Conservation (phyloP, 495 filamentous ascomycete species). For the Aspergillus diversus region DNA sequence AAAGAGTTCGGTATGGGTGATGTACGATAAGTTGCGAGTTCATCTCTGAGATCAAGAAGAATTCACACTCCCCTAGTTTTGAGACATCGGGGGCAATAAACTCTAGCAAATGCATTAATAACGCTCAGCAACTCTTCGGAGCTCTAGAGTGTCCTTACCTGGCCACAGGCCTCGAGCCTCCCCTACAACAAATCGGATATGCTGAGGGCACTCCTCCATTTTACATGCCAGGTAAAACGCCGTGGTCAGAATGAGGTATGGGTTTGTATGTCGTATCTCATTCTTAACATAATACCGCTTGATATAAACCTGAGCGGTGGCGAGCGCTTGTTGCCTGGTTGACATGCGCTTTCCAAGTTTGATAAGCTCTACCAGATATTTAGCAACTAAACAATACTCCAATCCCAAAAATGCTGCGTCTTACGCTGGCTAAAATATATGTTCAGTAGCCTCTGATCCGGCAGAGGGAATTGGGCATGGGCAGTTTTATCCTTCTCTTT, state of each 20-base stretch:
- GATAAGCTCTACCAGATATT: conserved; percentile 64
- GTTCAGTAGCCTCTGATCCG: conserved; percentile 78
- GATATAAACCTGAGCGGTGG: conserved; percentile 92
- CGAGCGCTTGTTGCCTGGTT: conserved; percentile 87
- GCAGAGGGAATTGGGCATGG: conserved; percentile 78
- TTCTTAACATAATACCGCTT: conserved; percentile 92
- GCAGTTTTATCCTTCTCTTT: conserved; percentile 71
- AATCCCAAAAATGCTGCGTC: conserved; percentile 24
- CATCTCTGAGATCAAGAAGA: conserved; percentile 93
- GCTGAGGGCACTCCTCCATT: conserved; percentile 97
- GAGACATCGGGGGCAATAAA: conserved; percentile 80
- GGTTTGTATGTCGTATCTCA: conserved; percentile 90
- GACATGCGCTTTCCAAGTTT: conserved; percentile 77
- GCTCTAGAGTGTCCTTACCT: conserved; percentile 48
- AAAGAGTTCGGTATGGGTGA: conserved; percentile 92
- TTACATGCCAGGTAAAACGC: conserved; percentile 96
- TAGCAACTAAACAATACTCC: conserved; percentile 1
- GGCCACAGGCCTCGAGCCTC: conserved; percentile 90
- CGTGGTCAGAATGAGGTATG: conserved; percentile 87
- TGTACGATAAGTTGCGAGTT: conserved; percentile 92
- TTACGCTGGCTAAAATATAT: conserved; percentile 92
- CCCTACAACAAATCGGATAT: conserved; percentile 83
- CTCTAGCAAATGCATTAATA: conserved; percentile 52
- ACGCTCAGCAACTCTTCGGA: conserved; percentile 4
- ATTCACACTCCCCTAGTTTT: conserved; percentile 94